A percentile compares a stretch with the other conserved stretches of the same genome.
phyloP scores from a whole-genome alignment of 768 basidiomycete genomes.

The Rhizopogon roseolus region DNA sequence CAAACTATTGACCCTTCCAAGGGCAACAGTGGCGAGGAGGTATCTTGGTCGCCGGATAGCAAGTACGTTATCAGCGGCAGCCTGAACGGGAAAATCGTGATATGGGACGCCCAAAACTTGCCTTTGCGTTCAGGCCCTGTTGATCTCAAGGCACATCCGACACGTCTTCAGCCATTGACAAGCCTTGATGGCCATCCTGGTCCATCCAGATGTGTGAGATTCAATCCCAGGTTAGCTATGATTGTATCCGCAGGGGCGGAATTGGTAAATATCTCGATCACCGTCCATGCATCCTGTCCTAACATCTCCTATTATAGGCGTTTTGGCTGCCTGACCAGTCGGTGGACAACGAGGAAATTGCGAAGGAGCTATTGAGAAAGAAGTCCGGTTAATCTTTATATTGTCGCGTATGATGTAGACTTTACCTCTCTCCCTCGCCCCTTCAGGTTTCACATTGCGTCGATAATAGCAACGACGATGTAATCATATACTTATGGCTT shows the following conservation, averaged over 20 bases:
- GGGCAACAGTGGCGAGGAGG: slow-evolving; percentile 90
- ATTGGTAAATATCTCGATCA: slow-evolving; percentile 47
- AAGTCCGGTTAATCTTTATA: slow-evolving; percentile 17
- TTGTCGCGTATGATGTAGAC: background rate
- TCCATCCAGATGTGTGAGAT: slow-evolving; percentile 79
- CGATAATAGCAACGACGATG: background rate
- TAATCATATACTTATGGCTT: background rate
- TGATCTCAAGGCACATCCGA: slow-evolving; percentile 50
- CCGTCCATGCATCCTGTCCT: background rate
- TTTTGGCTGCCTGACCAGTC: slow-evolving; percentile 67
- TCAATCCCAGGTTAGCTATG: slow-evolving; percentile 90
- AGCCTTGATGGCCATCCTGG: slow-evolving; percentile 78
- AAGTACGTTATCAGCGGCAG: slow-evolving; percentile 85
- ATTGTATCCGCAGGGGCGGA: slow-evolving; percentile 81
- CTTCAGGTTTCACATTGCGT: background rate
- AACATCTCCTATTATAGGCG: slow-evolving; percentile 34
- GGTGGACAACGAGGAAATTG: slow-evolving; percentile 66
- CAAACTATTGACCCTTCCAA: slow-evolving; percentile 63
- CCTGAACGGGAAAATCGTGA: slow-evolving; percentile 74
- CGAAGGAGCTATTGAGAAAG: slow-evolving; percentile 64
- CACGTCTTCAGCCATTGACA: slow-evolving; percentile 43
- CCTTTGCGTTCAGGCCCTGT: slow-evolving; percentile 46
- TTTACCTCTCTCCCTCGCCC: background rate
- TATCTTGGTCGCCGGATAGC: slow-evolving; percentile 92
- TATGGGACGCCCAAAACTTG: slow-evolving; percentile 82